Evolutionary conservation across 2,329 filamentous ascomycete genomes (phyloP), one percentile per base, ranked within the genome.

Genomic region (Phyllosticta capitalensis): DNA sequence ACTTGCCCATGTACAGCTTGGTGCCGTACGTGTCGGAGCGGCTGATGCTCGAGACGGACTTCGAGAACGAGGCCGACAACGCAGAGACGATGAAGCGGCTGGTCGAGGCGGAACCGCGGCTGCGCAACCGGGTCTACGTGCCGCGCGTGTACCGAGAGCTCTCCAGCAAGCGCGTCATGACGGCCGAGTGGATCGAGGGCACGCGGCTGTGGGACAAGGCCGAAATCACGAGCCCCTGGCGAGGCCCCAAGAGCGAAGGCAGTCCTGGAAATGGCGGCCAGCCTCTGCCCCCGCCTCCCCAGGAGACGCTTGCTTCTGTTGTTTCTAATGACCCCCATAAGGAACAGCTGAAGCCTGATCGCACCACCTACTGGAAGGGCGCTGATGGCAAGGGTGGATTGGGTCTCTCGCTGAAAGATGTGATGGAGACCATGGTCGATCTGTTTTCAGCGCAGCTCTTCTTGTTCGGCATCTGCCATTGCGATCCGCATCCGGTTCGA

Each of bases 401-500:
- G 0, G 94, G 94, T 0, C 78, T 99, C 2, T 85, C 84, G 7
- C 79, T 90, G 28, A 89, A 88, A 68, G 87, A 92, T 61, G 90
- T 96, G 61, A 97, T 97, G 94, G 88, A 87, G 5, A 96, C 90
- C 30, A 96, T 97, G 85, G 84, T 96, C 55, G 92, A 96, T 71
- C 81, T 97, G 33, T 99, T 97, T 78, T 89, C 87, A n/a, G 92
- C 90, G 2, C 92, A 97, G 70, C 97, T 97, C 81, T 99, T 96
- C 78, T 87, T 95, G 64, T 97, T 90, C 89, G 94, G 94, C 12
- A 83, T 89, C 51, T 89, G 97, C 0, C 92, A 99, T 76, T 96
- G 92, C 75, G 94, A 99, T 71, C 94, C 94, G 9, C 94, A 99
- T 69, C 94, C 94, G n/a, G n/a, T n/a, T n/a, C n/a, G n/a, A n/a